Evolutionary conservation across 345 rosid genomes (phyloP).

Genomic region (Hirschfeldia incana): DNA sequence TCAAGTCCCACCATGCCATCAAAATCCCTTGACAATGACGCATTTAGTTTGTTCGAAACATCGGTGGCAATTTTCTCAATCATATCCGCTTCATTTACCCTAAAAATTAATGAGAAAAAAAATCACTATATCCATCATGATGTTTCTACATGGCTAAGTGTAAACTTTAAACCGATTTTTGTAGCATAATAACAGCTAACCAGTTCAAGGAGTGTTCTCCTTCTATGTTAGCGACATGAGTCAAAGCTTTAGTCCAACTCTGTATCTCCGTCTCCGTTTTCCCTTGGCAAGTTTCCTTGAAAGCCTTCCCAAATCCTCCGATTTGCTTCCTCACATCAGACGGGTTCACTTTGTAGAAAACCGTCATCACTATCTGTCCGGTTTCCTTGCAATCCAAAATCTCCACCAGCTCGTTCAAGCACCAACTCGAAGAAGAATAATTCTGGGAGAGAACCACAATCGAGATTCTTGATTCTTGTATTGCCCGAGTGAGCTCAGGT

Average conservation of each 20-base stretch:
- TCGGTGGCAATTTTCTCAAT: conserved; percentile 4
- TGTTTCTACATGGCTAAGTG: neutral
- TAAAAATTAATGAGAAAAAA: neutral
- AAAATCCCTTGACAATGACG: neutral
- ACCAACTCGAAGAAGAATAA: conserved; percentile 11
- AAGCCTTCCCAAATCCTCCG: conserved; percentile 1
- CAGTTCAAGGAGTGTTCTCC: neutral
- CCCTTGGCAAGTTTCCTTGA: conserved; percentile 11
- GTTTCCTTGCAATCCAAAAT: neutral
- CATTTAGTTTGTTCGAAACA: neutral
- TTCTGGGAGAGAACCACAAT: conserved; percentile 2
- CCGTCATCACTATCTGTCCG: conserved; percentile 3
- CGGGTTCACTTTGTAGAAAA: conserved; percentile 10
- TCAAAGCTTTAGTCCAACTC: conserved; percentile 1
- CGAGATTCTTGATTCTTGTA: conserved; percentile 1
- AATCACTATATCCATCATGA: neutral
- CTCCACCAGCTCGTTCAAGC: conserved; percentile 11
- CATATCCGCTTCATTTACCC: neutral
- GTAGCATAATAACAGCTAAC: neutral
- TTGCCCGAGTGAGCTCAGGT: neutral
- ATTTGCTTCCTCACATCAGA: conserved; percentile 10
- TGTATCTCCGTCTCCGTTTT: neutral
- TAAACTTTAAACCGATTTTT: neutral
- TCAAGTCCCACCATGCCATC: neutral
- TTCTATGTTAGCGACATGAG: neutral